Evolutionary conservation across 2,329 filamentous ascomycete genomes (phyloP).

Genomic region (Fusarium burgessii): DNA sequence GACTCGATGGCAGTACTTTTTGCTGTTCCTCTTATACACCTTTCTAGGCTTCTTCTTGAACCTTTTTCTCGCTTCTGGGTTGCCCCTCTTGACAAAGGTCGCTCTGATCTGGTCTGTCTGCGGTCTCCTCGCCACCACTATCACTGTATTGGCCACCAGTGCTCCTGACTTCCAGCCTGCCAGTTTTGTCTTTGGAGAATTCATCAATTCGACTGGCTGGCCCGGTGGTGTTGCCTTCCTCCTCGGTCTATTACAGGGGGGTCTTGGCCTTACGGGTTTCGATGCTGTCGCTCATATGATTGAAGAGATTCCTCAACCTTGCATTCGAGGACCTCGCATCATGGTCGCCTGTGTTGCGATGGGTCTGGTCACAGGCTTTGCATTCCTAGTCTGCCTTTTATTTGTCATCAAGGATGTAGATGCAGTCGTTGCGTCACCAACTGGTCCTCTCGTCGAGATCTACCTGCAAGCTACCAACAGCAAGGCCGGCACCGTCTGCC

Average conservation of each 20-base stretch:
- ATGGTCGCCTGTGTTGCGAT: background rate
- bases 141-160: background rate
- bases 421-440: fast-evolving
- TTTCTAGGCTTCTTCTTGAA: fast-evolving
- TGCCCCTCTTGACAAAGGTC: background rate
- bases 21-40: background rate
- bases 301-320: background rate
- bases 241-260: background rate
- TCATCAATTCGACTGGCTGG: background rate
- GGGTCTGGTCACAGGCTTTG: background rate
- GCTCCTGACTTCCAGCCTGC: background rate
- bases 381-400: background rate
- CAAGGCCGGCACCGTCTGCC: background rate
- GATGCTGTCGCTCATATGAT: background rate
- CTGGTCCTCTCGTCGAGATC: background rate
- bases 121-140: background rate
- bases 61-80: background rate
- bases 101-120: background rate
- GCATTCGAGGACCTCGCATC: background rate
- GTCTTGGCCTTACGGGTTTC: fast-evolving
- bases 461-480: background rate
- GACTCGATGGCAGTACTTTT: background rate
- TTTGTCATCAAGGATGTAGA: background rate
- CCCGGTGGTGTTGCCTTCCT: background rate
- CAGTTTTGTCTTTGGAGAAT: background rate